Evolutionary conservation across 2,329 filamentous ascomycete species (phyloP).

Genomic region (Penicillium sp.): DNA sequence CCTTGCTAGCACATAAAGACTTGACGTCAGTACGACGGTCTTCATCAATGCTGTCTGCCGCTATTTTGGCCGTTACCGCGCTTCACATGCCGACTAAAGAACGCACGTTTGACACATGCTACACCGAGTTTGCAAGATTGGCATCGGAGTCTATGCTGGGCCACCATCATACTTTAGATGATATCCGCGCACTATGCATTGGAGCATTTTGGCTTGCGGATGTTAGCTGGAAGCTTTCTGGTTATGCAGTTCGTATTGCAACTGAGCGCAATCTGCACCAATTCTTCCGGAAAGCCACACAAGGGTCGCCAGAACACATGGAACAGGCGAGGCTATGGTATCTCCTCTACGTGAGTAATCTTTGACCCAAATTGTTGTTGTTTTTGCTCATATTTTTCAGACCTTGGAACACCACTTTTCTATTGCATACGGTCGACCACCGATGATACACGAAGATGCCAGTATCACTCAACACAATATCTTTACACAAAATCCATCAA

Average conservation of each 20-base stretch:
- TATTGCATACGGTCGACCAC: slow-evolving; percentile 45
- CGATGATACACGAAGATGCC: slow-evolving; percentile 43
- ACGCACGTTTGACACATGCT: slow-evolving; percentile 49
- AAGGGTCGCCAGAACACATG: slow-evolving; percentile 38
- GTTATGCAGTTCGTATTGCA: slow-evolving; percentile 43
- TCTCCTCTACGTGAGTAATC: slow-evolving; percentile 41
- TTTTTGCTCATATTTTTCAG: slow-evolving; percentile 24
- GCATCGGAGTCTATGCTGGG: slow-evolving; percentile 55
- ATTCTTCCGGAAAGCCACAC: slow-evolving; percentile 42
- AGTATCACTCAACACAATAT: slow-evolving; percentile 39
- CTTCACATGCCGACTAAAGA: slow-evolving; percentile 51
- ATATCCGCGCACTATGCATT: slow-evolving; percentile 54
- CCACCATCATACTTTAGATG: slow-evolving; percentile 51
- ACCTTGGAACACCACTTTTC: slow-evolving; percentile 46
- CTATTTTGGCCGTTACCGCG: slow-evolving; percentile 51
- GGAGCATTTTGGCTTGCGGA: slow-evolving; percentile 57
- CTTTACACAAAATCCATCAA: slow-evolving; percentile 31
- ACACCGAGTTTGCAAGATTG: slow-evolving; percentile 52
- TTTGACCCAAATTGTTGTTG: background rate
- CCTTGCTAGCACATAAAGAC: slow-evolving; percentile 48
- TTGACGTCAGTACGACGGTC: slow-evolving; percentile 47
- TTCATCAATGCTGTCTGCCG: slow-evolving; percentile 44
- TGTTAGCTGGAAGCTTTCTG: slow-evolving; percentile 50
- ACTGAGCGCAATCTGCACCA: slow-evolving; percentile 45
- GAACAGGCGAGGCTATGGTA: slow-evolving; percentile 43